phyloP scores from a whole-genome alignment of 768 basidiomycete genomes.

The Hemileccinum rubropunctum region DNA sequence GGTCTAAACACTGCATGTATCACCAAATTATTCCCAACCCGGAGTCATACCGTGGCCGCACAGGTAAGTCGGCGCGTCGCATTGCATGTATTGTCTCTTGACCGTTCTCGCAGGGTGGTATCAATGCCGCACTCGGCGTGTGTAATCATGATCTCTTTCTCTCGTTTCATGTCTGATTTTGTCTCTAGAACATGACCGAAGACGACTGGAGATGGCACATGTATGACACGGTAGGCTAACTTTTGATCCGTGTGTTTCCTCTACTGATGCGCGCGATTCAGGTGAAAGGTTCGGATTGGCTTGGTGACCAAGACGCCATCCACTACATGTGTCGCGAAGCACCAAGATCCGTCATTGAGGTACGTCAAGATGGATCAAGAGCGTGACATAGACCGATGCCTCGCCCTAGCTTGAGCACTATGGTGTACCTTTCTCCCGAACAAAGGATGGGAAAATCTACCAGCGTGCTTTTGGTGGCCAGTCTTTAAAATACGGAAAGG shows the following conservation, averaged over 20 bases:
- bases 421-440: constrained; percentile 97
- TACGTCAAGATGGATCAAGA: constrained; percentile 26
- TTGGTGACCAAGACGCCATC: constrained; percentile 99
- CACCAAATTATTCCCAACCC: constrained; percentile 97
- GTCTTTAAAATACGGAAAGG: constrained; percentile 94
- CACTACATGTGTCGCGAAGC: constrained; percentile 99
- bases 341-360: constrained; percentile 90
- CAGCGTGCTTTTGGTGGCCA: constrained; percentile 99
- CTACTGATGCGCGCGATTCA: constrained; percentile 32
- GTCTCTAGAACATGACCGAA: constrained; percentile 90
- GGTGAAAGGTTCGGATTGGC: constrained; percentile 99
- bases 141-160: constrained; percentile 26
- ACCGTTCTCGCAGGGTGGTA: constrained; percentile 68
- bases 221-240: constrained; percentile 80
- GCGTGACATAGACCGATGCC: not conserved
- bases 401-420: constrained; percentile 86
- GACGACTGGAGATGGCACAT: constrained; percentile 99
- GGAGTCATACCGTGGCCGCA: constrained; percentile 98
- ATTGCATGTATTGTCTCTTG: constrained; percentile 8
- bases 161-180: constrained; percentile 5
- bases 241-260: not conserved
- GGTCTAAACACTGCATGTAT: constrained; percentile 99
- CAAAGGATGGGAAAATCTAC: constrained; percentile 98
- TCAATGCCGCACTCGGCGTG: constrained; percentile 95
- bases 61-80: constrained; percentile 52